These are phyloP conservation scores for Clitopilus hobsonii DNA, from an alignment of 768 basidiomycete genomes.

Conservation along the genomic window DNA sequence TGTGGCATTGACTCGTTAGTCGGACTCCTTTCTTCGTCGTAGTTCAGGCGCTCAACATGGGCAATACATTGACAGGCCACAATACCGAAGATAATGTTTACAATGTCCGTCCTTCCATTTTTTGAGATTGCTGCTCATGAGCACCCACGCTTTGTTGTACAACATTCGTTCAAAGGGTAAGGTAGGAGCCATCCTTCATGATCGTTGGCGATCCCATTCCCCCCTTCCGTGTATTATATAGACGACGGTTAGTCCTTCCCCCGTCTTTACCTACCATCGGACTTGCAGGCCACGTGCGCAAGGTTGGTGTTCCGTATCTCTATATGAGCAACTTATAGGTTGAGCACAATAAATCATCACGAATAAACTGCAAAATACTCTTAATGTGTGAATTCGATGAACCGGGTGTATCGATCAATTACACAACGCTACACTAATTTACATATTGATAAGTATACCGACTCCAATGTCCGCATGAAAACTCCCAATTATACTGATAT, in stretches of 20 bases:
- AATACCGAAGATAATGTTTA: not conserved
- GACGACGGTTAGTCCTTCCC: not conserved
- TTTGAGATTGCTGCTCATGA: not conserved
- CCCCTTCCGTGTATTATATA: not conserved
- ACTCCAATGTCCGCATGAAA: no score
- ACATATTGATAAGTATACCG: no score
- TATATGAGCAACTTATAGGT: no score
- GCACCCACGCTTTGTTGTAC: not conserved
- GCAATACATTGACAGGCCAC: not conserved
- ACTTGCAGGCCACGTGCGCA: not conserved
- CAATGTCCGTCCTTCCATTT: not conserved
- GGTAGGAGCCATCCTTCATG: not conserved
- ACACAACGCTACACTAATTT: no score
- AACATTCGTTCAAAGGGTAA: not conserved
- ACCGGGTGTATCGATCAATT: no score
- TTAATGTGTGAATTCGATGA: not conserved
- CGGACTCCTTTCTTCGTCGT: not conserved
- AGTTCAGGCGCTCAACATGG: not conserved
- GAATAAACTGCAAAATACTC: not conserved
- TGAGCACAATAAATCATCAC: no score
- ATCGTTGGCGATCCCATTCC: no score
- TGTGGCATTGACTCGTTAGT: not conserved
- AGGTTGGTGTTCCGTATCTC: not conserved
- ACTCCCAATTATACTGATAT: no score
- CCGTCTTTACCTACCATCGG: not conserved